phyloP scores from a whole-genome alignment of 176 grass and related monocot genomes.

The Eremochloa ophiuroides region DNA sequence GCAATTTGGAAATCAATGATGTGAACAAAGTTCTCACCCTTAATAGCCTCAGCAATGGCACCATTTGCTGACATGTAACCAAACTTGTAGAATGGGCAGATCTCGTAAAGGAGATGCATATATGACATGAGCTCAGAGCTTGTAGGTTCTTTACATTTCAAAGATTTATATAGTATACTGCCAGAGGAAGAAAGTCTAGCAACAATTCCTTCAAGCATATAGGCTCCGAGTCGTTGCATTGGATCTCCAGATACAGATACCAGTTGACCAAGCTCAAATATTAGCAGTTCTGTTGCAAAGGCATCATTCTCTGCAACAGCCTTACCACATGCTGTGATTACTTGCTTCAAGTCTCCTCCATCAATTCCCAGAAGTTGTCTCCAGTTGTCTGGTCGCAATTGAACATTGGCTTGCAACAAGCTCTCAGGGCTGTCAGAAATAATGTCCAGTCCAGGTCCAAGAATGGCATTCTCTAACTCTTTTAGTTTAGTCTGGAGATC shows the following conservation, averaged over 20 bases:
- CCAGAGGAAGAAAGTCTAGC: constrained; percentile 70
- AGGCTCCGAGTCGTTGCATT: constrained; percentile 62
- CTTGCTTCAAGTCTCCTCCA: constrained; percentile 60
- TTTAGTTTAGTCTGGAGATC: constrained; percentile 64
- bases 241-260: constrained; percentile 71
- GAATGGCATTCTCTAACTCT: constrained; percentile 71
- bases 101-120: constrained; percentile 65
- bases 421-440: constrained; percentile 41
- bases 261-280: constrained; percentile 56
- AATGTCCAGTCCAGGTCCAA: constrained; percentile 64
- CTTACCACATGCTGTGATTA: constrained; percentile 56
- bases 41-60: constrained; percentile 68
- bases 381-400: constrained; percentile 38
- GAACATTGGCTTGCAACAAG: constrained; percentile 18
- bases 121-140: constrained; percentile 72
- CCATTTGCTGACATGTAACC: constrained; percentile 80
- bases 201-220: constrained; percentile 71
- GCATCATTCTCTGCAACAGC: constrained; percentile 51
- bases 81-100: constrained; percentile 77
- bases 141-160: constrained; percentile 76
- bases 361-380: constrained; percentile 63
- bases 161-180: constrained; percentile 66
- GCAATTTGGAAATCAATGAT: constrained; percentile 85
- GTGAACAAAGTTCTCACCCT: constrained; percentile 61
- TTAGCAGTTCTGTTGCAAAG: constrained; percentile 36